These are phyloP conservation scores for Capsicum rhomboideum DNA, from an alignment of 257 asterid genomes.

Conservation along the genomic window DNA sequence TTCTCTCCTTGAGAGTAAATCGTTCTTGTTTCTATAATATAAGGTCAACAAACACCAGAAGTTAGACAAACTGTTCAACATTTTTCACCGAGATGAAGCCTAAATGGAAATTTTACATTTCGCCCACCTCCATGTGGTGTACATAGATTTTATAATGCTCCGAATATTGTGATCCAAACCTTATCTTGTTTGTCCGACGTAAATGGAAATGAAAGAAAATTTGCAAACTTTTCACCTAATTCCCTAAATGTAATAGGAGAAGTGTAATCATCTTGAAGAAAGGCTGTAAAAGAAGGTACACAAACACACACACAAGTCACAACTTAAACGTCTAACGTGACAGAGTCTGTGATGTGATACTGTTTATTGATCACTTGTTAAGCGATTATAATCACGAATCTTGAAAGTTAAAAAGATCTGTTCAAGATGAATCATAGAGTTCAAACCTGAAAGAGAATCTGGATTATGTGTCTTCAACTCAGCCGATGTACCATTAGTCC, in stretches of 20 bases:
- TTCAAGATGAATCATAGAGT: not conserved
- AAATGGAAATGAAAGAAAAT: not conserved
- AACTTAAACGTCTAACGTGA: not conserved
- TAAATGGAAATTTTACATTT: not conserved
- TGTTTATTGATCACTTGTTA: not conserved
- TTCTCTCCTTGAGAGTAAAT: not conserved
- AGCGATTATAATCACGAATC: not conserved
- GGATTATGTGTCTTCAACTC: conserved; percentile 11
- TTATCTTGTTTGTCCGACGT: not conserved
- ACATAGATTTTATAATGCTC: not conserved
- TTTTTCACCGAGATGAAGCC: not conserved
- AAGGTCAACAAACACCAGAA: not conserved
- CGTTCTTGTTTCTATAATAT: not conserved
- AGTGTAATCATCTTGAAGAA: not conserved
- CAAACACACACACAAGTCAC: not conserved
- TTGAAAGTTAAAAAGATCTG: not conserved
- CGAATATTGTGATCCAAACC: not conserved
- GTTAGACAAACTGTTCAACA: not conserved
- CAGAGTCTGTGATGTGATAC: not conserved
- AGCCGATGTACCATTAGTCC: conserved; percentile 26
- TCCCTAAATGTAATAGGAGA: not conserved
- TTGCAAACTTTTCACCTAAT: not conserved
- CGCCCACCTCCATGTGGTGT: not conserved
- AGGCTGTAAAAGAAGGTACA: not conserved
- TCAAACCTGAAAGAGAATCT: conserved; percentile 34